Base-by-base conservation (phyloP, 306 rosid species). In the Ormosia emarginata region DNA sequence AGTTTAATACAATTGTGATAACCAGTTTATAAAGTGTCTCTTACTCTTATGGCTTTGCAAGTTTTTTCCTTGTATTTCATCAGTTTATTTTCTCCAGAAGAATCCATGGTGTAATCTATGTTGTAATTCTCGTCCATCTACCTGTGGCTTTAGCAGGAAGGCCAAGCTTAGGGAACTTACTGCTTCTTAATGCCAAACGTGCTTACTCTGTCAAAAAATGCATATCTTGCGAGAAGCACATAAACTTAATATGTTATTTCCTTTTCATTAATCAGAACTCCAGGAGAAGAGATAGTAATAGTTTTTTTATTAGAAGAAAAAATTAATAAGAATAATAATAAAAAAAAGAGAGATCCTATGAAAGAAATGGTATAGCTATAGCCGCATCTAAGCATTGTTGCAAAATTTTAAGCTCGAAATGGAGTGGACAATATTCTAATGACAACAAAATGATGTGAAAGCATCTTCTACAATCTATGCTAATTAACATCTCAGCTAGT, bases 401-500 rank as follows among this genome's bases (percentile, higher is more conserved):
- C 58, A 82, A 76, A 82, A 49, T 29, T 67, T 56, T 6, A 61
- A 75, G 75, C 82, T 80, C 75, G 3, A 46, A 72, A 59, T 62
- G 2, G 15, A 50, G 12, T 36, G 57, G 36, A 24, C 5, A 81
- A 64, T 43, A 39, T 64, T 63, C 83, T 83, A 83, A 57, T 67
- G 64, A 37, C 75, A 62, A 41, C 76, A 78, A 83, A 78, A 71
- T 64, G 46, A 14, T 78, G 83, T 8, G 39, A 69, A 84, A 29
- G 10, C 30, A 65, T 57, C 44, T 81, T 71, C 78, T 78, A 69
- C 67, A 68, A 30, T 81, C 78, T 69, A 78, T 79, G 71, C 76
- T 86, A 84, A 72, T 55, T 44, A 80, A 73, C 32, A 58, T 17
- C 15, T 84, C 83, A 87, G 67, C 84, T 83, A 43, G 71, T 85